Conservation (phyloP, 805 yeast species). For the Candida ulmi region DNA sequence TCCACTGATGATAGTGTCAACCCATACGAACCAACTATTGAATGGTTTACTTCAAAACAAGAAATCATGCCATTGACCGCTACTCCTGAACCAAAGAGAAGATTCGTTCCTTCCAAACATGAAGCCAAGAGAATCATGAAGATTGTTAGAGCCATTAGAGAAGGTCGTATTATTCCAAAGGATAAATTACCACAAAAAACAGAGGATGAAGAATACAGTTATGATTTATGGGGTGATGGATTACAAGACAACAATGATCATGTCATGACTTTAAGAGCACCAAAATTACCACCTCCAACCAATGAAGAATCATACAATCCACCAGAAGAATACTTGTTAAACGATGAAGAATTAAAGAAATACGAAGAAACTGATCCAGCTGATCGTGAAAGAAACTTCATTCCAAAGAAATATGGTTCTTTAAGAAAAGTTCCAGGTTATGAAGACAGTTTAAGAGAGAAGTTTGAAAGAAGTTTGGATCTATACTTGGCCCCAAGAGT, state of each 20-base stretch:
- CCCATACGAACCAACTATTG: conserved; percentile 91
- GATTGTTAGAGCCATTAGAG: conserved; percentile 92
- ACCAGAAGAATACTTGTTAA: conserved; percentile 87
- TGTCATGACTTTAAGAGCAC: conserved; percentile 89
- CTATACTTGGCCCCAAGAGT: conserved; percentile 94
- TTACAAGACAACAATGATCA: conserved; percentile 62
- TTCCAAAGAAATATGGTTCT: conserved; percentile 78
- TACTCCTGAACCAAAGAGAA: conserved; percentile 93
- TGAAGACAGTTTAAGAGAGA: conserved; percentile 76
- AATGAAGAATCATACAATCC: conserved; percentile 97
- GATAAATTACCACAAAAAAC: conserved; percentile 45
- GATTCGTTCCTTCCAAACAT: conserved; percentile 94
- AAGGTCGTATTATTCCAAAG: conserved; percentile 87
- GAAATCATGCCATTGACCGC: conserved; percentile 92
- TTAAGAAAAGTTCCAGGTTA: conserved; percentile 94
- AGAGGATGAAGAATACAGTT: conserved; percentile 46
- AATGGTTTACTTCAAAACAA: conserved; percentile 85
- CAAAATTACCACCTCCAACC: conserved; percentile 93
- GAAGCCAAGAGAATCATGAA: conserved; percentile 97
- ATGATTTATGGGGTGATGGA: conserved; percentile 84
- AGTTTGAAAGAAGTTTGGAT: conserved; percentile 91
- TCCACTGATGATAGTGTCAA: conserved; percentile 72
- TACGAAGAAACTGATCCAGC: conserved; percentile 68
- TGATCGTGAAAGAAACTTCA: conserved; percentile 72
- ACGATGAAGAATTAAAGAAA: conserved; percentile 66